A percentile compares a stretch with the other conserved stretches of the same genome.
Evolutionary conservation across 192 early-diverging fungal species (phyloP).

Genomic region (Backusella parvicylindrica): DNA sequence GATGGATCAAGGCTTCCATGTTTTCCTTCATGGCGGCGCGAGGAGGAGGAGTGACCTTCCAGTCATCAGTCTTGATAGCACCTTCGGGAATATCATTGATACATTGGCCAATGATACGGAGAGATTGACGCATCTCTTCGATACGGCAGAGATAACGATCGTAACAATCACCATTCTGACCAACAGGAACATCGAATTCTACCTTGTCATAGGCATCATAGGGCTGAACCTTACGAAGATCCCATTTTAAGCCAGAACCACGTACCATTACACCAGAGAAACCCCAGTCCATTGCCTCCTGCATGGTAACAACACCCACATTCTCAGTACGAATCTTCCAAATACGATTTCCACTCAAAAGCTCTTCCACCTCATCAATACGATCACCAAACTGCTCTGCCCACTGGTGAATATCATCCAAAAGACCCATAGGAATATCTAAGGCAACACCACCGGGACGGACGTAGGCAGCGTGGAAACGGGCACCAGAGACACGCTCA

Average conservation of each 20-base stretch:
- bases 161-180: conserved; percentile 92
- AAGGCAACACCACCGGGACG: conserved; percentile 93
- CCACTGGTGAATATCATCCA: conserved; percentile 97
- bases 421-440: conserved; percentile 88
- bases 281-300: conserved; percentile 88
- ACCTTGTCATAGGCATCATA: conserved; percentile 95
- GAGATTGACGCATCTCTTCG: conserved; percentile 97
- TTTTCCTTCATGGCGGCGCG: conserved; percentile 95
- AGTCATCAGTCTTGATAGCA: conserved; percentile 92
- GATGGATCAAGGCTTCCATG: conserved; percentile 99
- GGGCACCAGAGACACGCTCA: conserved; percentile 96
- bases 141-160: conserved; percentile 96
- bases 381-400: conserved; percentile 84
- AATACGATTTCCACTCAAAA: conserved; percentile 90
- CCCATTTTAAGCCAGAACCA: conserved; percentile 90
- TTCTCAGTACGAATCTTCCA: conserved; percentile 88
- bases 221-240: conserved; percentile 88
- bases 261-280: conserved; percentile 96
- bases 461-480: conserved; percentile 97
- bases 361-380: conserved; percentile 93
- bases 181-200: conserved; percentile 97
- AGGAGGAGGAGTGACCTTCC: conserved; percentile 92
- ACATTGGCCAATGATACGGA: conserved; percentile 95
- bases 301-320: conserved; percentile 81
- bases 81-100: conserved; percentile 95